Conservation (phyloP, 306 rosid genomes). For the Adenanthera pavonina region DNA sequence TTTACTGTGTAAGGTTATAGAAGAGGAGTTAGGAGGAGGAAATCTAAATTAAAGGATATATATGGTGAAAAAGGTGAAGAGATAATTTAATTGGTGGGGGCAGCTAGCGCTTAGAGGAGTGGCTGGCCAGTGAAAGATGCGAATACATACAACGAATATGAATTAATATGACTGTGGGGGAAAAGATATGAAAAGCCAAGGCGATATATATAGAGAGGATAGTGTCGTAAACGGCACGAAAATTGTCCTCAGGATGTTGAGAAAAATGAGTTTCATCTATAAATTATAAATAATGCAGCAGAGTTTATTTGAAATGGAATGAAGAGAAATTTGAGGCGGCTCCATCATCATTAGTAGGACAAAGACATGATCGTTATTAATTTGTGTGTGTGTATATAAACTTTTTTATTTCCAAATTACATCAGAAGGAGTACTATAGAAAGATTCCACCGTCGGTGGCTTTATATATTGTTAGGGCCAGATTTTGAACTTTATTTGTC, state of each 20-base stretch:
- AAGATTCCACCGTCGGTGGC: not conserved
- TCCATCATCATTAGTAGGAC: slow-evolving; percentile 43
- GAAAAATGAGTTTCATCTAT: slow-evolving; percentile 35
- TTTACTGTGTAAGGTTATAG: not conserved
- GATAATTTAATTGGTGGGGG: not conserved
- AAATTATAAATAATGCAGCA: not conserved
- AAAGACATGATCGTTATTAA: not conserved
- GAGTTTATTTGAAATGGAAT: slow-evolving; percentile 40
- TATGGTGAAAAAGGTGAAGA: not conserved
- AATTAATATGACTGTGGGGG: slow-evolving; percentile 26
- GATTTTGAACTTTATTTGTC: not conserved
- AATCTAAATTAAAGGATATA: not conserved
- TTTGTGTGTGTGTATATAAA: not conserved
- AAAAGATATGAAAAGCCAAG: slow-evolving; percentile 30
- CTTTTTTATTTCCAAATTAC: too few relatives aligned
- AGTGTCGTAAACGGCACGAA: slow-evolving; percentile 73
- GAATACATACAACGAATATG: slow-evolving; percentile 34
- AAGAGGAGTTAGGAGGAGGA: not conserved
- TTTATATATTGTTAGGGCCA: not conserved
- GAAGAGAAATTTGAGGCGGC: slow-evolving; percentile 56
- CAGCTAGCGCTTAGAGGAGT: not conserved
- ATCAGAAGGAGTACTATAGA: too few relatives aligned
- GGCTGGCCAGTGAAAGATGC: not conserved
- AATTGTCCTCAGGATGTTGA: slow-evolving; percentile 30
- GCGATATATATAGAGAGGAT: slow-evolving; percentile 30